Evolutionary conservation across 2,329 filamentous ascomycete species (phyloP).

Genomic region (Chaetomiaceae sp.): DNA sequence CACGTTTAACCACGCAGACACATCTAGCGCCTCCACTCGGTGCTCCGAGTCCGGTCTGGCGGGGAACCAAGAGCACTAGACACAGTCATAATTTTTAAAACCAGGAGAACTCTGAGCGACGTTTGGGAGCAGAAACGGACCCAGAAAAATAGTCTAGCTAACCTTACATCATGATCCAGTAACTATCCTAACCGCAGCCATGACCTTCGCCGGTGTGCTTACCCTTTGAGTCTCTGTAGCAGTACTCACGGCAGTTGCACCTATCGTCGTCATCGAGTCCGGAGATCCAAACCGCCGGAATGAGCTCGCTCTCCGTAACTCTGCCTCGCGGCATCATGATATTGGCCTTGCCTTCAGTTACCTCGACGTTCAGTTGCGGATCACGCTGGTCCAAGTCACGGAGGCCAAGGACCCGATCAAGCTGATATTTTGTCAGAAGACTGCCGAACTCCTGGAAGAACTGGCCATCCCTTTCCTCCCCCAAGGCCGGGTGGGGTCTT

Average conservation of each 20-base stretch:
- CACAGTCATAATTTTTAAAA: too few species aligned
- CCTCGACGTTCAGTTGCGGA: too few species aligned
- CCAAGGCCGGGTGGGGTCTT: too few species aligned
- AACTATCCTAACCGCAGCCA: not conserved
- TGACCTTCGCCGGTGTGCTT: not conserved
- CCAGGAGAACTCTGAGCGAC: too few species aligned
- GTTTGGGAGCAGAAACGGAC: not conserved
- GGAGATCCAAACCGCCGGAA: not conserved
- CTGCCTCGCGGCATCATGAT: not conserved
- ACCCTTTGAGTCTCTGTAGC: not conserved
- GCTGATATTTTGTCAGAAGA: too few species aligned
- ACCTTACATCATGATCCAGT: not conserved
- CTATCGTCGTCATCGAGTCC: not conserved
- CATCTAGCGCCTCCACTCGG: slow-evolving; percentile 7
- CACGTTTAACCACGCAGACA: slow-evolving; percentile 7
- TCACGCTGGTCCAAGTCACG: too few species aligned
- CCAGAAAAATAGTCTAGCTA: not conserved
- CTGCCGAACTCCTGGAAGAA: too few species aligned
- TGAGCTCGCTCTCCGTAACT: not conserved
- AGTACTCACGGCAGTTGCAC: not conserved
- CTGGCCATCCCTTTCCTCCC: too few species aligned
- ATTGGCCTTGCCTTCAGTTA: too few species aligned
- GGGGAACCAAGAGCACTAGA: too few species aligned
- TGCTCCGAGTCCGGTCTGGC: too few species aligned
- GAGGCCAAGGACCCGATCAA: too few species aligned